These are phyloP conservation scores for Picochlorum sp. DNA, from an alignment of 139 green algal species.

Conservation along the genomic window DNA sequence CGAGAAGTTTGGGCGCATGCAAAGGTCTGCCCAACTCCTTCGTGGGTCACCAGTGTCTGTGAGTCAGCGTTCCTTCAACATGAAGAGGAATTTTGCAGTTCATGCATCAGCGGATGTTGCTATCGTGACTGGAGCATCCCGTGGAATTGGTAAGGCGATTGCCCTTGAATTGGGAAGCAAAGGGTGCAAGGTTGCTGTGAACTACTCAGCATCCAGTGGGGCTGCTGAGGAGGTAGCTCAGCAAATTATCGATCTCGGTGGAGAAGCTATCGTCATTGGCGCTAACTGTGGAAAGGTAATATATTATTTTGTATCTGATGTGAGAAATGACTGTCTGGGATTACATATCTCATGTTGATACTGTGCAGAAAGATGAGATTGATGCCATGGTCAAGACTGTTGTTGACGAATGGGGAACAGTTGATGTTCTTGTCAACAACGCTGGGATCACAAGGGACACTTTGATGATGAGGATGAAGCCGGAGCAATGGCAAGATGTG, in stretches of 20 bases:
- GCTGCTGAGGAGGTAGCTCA: conserved; percentile 78
- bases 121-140: conserved; percentile 86
- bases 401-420: conserved; percentile 72
- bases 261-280: conserved; percentile 70
- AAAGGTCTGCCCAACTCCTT: not conserved
- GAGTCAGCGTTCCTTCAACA: not conserved
- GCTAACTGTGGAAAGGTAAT: conserved; percentile 59
- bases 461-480: conserved; percentile 99
- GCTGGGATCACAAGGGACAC: conserved; percentile 93
- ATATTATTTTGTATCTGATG: not conserved
- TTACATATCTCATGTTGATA: conserved; percentile 6
- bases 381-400: conserved; percentile 52
- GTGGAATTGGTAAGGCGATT: conserved; percentile 88
- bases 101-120: conserved; percentile 38
- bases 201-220: conserved; percentile 60
- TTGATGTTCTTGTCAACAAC: conserved; percentile 99
- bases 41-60: conserved; percentile 5
- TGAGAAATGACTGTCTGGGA: not conserved
- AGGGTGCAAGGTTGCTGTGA: conserved; percentile 71
- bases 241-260: conserved; percentile 22
- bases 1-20: no score
- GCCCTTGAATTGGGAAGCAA: conserved; percentile 67
- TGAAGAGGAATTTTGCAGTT: not conserved
- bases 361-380: conserved; percentile 22
- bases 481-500: conserved; percentile 89